phyloP scores from a whole-genome alignment of 345 rosid species.

The Streptanthus diversifolius region DNA sequence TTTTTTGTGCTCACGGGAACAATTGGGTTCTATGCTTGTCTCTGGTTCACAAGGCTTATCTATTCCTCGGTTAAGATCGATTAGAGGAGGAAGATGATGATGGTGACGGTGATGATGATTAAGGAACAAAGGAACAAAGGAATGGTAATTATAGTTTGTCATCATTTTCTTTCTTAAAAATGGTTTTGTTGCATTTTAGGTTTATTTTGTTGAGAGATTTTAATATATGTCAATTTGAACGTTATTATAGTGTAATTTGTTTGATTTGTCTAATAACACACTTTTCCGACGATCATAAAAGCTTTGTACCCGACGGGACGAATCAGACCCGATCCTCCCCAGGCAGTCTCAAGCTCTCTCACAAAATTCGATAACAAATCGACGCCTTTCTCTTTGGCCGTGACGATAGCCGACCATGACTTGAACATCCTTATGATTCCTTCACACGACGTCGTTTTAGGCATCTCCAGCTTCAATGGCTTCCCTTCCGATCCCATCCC shows the following conservation, averaged over 20 bases:
- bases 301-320: slow-evolving; percentile 46
- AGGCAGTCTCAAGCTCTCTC: slow-evolving; percentile 46
- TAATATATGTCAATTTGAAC: slow-evolving; percentile 30
- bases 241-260: slow-evolving; percentile 25
- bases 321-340: slow-evolving; percentile 50
- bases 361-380: slow-evolving; percentile 51
- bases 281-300: slow-evolving; percentile 57
- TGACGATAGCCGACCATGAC: slow-evolving; percentile 46
- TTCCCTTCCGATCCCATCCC: slow-evolving; percentile 61
- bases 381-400: slow-evolving; percentile 57
- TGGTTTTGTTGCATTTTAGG: slow-evolving; percentile 31
- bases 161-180: slow-evolving; percentile 16
- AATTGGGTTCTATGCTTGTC: slow-evolving; percentile 77
- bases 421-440: slow-evolving; percentile 46
- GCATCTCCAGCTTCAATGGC: slow-evolving; percentile 51
- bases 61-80: slow-evolving; percentile 85
- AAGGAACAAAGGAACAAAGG: slow-evolving; percentile 19
- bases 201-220: slow-evolving; percentile 18
- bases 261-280: slow-evolving; percentile 24
- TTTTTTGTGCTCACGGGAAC: slow-evolving; percentile 77
- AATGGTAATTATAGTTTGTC: slow-evolving; percentile 28
- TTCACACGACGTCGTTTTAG: slow-evolving; percentile 48
- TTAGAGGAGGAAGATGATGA: slow-evolving; percentile 25
- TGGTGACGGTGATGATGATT: neutral
- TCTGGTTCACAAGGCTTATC: slow-evolving; percentile 85